phyloP scores from a whole-genome alignment of 306 rosid genomes.

The Oxytropis ochrocephala region DNA sequence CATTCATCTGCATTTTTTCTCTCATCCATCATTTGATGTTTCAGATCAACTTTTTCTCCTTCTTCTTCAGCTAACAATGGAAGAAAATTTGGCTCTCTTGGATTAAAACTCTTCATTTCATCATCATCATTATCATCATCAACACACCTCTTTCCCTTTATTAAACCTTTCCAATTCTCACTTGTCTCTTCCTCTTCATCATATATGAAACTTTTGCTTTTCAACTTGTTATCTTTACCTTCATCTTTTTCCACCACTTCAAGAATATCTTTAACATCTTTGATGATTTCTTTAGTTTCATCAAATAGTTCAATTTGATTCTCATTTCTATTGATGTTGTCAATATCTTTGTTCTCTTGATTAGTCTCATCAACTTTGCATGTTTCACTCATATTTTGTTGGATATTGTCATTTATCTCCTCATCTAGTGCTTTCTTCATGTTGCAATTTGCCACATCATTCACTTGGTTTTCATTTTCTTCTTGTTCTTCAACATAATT shows the following conservation, averaged over 20 bases:
- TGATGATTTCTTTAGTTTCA: background rate
- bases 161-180: conserved; percentile 28
- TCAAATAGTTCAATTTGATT: conserved; percentile 1
- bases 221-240: background rate
- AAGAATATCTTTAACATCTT: background rate
- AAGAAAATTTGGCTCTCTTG: conserved; percentile 69
- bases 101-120: conserved; percentile 53
- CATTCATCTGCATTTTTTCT: conserved; percentile 80
- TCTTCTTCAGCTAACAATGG: conserved; percentile 60
- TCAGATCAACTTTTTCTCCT: conserved; percentile 68
- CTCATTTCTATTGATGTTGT: background rate
- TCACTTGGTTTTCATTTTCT: conserved; percentile 8
- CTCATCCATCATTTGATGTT: conserved; percentile 77
- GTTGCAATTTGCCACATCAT: conserved; percentile 1
- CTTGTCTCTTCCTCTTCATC: conserved; percentile 15
- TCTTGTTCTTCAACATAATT: conserved; percentile 27
- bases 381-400: background rate
- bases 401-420: background rate
- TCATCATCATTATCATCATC: conserved; percentile 43
- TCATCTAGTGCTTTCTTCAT: conserved; percentile 1
- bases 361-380: conserved; percentile 11
- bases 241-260: conserved; percentile 2
- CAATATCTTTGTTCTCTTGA: conserved; percentile 9
- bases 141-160: conserved; percentile 25
- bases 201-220: background rate